Base-by-base conservation (phyloP, 139 green algal genomes). In the Microglena sp. region DNA sequence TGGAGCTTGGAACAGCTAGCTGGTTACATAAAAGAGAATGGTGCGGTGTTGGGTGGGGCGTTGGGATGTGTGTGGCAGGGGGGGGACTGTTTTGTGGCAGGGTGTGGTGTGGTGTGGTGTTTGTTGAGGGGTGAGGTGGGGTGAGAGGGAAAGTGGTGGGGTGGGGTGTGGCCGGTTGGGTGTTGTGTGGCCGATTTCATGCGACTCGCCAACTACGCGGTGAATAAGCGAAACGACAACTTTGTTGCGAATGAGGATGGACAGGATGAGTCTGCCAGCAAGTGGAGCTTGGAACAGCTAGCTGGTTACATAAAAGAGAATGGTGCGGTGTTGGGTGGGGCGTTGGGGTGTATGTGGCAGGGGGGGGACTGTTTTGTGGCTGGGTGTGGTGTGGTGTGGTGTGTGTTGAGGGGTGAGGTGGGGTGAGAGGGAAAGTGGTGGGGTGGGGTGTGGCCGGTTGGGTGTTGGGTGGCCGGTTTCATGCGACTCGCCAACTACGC, bases 401-500 rank as follows among this genome's bases (percentile, higher is more conserved):
- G n/a, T n/a, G n/a, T n/a, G n/a, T n/a, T n/a, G n/a, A n/a, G n/a
- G n/a, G n/a, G n/a, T n/a, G n/a, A n/a, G n/a, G n/a, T n/a, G n/a
- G n/a, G n/a, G n/a, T n/a, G n/a, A n/a, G n/a, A n/a, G n/a, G n/a
- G n/a, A n/a, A n/a, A n/a, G n/a, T n/a, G n/a, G n/a, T n/a, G n/a
- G n/a, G n/a, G n/a, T n/a, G n/a, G n/a, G n/a, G n/a, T n/a, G n/a
- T n/a, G n/a, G n/a, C n/a, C n/a, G n/a, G n/a, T n/a, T n/a, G n/a
- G n/a, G n/a, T n/a, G n/a, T n/a, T n/a, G n/a, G n/a, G n/a, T n/a
- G n/a, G n/a, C n/a, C n/a, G n/a, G n/a, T n/a, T 86, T 67, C 50
- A 85, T 85, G 77, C 81, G 85, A 71, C 70, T 87, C 8, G 85
- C 81, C 29, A 87, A 87, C 76, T 83, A 84, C 45, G 78, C 77